Conservation (phyloP, 495 filamentous ascomycete species). For the Xylaria bambusicola region DNA sequence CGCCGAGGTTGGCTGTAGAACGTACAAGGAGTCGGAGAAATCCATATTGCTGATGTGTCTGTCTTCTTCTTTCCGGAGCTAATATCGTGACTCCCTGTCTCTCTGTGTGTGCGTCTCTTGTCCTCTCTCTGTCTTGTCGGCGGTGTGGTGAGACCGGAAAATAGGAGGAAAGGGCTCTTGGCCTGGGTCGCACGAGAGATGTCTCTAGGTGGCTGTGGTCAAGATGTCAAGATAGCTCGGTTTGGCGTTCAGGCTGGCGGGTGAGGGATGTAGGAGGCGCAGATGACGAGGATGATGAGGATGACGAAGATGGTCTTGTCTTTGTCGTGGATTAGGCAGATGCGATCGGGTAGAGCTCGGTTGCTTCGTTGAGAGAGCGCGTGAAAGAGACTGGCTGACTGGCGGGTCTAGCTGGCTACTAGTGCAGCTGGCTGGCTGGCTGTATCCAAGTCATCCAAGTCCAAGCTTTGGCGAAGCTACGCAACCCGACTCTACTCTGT, state of each 20-base stretch:
- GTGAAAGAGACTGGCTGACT: conserved; percentile 1
- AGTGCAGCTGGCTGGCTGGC: no score
- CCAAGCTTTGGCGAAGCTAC: background rate
- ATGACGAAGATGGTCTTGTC: background rate
- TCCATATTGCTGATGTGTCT: conserved; percentile 38
- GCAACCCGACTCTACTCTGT: background rate
- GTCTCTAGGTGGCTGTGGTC: no score
- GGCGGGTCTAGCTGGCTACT: no score
- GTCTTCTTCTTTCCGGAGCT: background rate
- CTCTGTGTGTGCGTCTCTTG: background rate
- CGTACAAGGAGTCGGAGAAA: conserved; percentile 50
- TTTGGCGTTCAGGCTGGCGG: no score
- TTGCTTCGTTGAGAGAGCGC: background rate
- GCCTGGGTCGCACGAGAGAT: background rate
- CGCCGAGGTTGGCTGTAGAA: conserved; percentile 12
- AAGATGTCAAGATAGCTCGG: no score
- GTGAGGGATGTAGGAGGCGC: no score
- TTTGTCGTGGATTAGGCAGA: background rate
- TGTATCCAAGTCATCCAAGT: no score
- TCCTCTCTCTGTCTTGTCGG: no score
- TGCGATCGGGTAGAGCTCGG: background rate
- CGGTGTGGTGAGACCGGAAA: background rate
- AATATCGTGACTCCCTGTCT: background rate
- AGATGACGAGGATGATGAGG: no score
- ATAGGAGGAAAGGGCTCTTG: background rate